Conservation (phyloP, 2,329 filamentous ascomycete species). For the Chaetomiaceae sp. region DNA sequence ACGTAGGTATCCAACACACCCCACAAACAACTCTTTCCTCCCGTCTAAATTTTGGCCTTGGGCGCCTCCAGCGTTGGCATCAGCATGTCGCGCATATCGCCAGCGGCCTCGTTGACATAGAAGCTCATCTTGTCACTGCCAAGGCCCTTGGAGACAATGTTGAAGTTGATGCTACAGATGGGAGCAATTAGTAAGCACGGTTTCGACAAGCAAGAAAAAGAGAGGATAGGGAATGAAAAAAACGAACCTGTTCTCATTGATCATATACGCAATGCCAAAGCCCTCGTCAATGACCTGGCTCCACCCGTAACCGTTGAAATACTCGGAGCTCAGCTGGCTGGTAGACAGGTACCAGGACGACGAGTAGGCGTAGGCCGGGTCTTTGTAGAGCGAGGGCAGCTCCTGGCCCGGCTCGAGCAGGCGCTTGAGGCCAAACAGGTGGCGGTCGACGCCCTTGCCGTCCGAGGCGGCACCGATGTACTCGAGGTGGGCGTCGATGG, state of each 20-base stretch:
- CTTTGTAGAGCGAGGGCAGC: constrained; percentile 74
- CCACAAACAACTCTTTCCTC: not conserved
- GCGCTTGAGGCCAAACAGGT: constrained; percentile 96
- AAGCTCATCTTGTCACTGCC: constrained; percentile 91
- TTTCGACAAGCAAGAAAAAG: not conserved
- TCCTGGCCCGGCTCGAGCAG: constrained; percentile 74
- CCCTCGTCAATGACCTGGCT: constrained; percentile 94
- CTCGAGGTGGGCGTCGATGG: constrained; percentile 74
- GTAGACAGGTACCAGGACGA: constrained; percentile 84
- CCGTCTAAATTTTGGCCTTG: constrained; percentile 76
- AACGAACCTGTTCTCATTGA: constrained; percentile 87
- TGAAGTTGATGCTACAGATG: constrained; percentile 77
- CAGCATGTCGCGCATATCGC: constrained; percentile 82
- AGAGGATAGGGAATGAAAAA: not conserved
- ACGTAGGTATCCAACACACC: constrained; percentile 4
- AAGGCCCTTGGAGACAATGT: constrained; percentile 88
- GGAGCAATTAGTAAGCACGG: not conserved
- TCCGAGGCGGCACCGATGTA: constrained; percentile 88
- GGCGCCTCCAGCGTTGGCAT: constrained; percentile 69
- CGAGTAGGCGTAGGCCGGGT: constrained; percentile 80
- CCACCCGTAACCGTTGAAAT: constrained; percentile 99
- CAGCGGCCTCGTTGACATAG: constrained; percentile 89
- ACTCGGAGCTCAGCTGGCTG: constrained; percentile 88
- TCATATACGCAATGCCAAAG: constrained; percentile 99
- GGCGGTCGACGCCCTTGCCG: constrained; percentile 89